Base-by-base conservation (phyloP, 257 asterid genomes). In the Parsonsia alboflavescens region DNA sequence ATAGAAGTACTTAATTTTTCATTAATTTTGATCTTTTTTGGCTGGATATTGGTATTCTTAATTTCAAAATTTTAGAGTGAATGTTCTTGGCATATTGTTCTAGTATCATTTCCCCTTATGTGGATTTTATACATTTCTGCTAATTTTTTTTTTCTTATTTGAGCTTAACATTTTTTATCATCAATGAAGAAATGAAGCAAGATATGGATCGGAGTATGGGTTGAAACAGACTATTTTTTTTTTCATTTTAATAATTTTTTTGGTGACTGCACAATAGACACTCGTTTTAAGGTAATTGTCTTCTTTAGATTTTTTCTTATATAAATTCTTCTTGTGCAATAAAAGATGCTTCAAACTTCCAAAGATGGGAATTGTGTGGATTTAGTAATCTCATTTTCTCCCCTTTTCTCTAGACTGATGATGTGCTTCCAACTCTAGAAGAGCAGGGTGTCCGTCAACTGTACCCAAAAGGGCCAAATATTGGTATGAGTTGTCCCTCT, bases 391-490 rank as follows among this genome's bases (percentile, higher is more conserved):
- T 65, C 59, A 48, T 58, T 64, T 33, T 82, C 74, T 68, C 26
- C 50, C 52, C 49, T 59, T 41, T 72, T 73, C 67, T 88, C 81
- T 75, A 93, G 98, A 92, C 98, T 30, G 97, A 95, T 77, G 98
- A 92, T 80, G 93, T 68, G 71, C 93, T 95, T 83, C 99, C 99
- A 11, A 88, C 86, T 78, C 88, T 95, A 70, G 99, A 95, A 82
- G 98, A 95, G 81, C 97, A 95, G 81, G 98, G 99, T 39, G 99
- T 95, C 67, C 93, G 96, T 63, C 97, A 92, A 22, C 81, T 95
- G 74, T 95, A 95, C 82, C 96, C 97, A 3, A 88, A 89, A 80
- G 96, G 94, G 70, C 92, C 93, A 16, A 95, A 84, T 77, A 79
- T 89, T 62, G 98, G 98, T 93, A 87, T 57, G 30, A 0, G 49